Percentiles rank a stretch among this genome's conserved stretches.
Conservation (phyloP, 768 basidiomycete species). For the Candolleomyces efflorescens region DNA sequence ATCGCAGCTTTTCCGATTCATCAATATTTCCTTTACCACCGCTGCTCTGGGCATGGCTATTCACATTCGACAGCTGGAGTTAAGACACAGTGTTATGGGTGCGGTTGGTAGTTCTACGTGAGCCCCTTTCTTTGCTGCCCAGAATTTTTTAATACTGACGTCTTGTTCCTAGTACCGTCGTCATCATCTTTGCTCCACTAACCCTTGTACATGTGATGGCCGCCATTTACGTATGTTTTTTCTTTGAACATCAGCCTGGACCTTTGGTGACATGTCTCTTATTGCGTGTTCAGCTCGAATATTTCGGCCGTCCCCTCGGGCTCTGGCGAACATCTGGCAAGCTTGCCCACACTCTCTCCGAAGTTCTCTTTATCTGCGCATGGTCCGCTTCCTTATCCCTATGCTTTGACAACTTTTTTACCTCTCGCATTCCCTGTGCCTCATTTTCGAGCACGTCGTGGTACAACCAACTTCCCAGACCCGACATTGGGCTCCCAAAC, state of each 20-base stretch:
- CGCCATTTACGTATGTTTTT: conserved; percentile 70
- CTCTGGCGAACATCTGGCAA: conserved; percentile 88
- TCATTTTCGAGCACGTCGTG: conserved; percentile 55
- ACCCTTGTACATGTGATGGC: conserved; percentile 83
- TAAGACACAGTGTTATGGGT: conserved; percentile 48
- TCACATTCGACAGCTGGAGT: conserved; percentile 61
- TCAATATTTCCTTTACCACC: conserved; percentile 80
- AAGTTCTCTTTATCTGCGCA: conserved; percentile 89
- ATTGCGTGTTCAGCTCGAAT: conserved; percentile 62
- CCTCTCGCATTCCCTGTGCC: conserved; percentile 77
- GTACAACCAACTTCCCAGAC: conserved; percentile 68
- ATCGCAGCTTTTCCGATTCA: conserved; percentile 82
- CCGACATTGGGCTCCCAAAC: conserved; percentile 37
- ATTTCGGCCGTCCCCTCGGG: conserved; percentile 89
- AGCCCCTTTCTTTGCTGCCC: conserved; percentile 16
- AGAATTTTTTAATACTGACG: background rate
- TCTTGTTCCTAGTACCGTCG: conserved; percentile 54
- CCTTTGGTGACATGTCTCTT: conserved; percentile 11
- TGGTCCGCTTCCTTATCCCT: conserved; percentile 90
- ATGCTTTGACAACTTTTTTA: conserved; percentile 90
- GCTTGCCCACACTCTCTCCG: conserved; percentile 80
- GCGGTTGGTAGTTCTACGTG: conserved; percentile 81
- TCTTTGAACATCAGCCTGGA: background rate
- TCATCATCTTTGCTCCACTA: conserved; percentile 81
- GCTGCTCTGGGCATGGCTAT: conserved; percentile 78